Base-by-base conservation (phyloP, 1,139 yeast genomes). In the Sugiyamaella pinicola region DNA sequence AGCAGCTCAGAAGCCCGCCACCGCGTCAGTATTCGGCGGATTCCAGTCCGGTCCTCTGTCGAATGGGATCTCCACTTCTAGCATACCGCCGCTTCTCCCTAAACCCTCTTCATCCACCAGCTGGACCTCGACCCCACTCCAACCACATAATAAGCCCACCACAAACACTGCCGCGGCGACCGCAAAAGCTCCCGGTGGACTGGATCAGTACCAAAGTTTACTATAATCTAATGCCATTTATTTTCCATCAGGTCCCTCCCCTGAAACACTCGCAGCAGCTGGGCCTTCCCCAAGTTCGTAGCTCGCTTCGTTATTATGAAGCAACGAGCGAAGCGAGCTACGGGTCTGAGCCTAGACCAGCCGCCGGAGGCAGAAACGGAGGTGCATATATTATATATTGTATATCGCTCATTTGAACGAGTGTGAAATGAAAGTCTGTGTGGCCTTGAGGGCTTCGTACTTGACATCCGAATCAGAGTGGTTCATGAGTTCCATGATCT, bases 381-480 rank as follows among this genome's bases (percentile, higher is more conserved):
- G 28, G 5, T 24, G 28, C 28, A 24, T 24, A 24, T 24, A 24
- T 18, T 21, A 17, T 28, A 29, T 41, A 41, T 41, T 26, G 19
- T 35, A n/a, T 35, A 35, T 35, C 24, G 35, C 33, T 43, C 54
- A 62, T 51, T 65, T 70, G 51, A 80, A 73, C 12, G 85, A 77
- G 63, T 88, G 91, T 6, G 96, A 89, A 55, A 93, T 95, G 65
- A 93, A 81, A 55, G 85, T 81, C 74, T 95, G 99, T 19, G 96
- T 88, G 1, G 98, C 90, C 69, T 87, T 88, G 66, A 93, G 80
- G 1, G 99, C 98, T 74, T 93, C 96, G 69, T 86, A 93, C 69
- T 93, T 88, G 62, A 93, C 91, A 65, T 89, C 95, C 38, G 91
- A 79, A 69, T 90, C 95, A 40, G 85, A 81, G 54, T 84, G 84